Evolutionary conservation across 2,329 filamentous ascomycete species (phyloP), one percentile per base, ranked within the genome.

Genomic region (Xylaria sp.): DNA sequence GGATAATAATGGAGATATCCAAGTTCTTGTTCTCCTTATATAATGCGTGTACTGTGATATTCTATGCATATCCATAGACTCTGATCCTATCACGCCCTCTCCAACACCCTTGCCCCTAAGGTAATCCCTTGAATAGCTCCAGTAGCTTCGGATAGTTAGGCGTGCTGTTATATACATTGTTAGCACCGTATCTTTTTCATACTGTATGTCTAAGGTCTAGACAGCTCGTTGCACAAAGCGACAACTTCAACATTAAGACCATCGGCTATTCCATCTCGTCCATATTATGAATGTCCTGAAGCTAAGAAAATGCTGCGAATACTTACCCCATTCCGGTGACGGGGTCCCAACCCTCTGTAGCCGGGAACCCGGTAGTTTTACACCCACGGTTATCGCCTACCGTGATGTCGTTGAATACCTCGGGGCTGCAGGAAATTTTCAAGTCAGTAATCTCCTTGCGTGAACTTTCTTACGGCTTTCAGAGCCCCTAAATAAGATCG

Each of bases 341-440:
- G 1, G 79, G 79, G 69, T 81, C 79, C 79, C 79, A 81, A 1
- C 81, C 80, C 22, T 78, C 77, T 2, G 78, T 78, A 38, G 79
- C 80, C 31, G 77, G 77, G 50, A 84, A 83, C 22, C 82, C 82
- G 1, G 77, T 77, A 1, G 79, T 78, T 20, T 73, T 73, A 31
- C 79, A 81, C 10, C 74, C 77, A 0, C 75, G 74, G 50, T 81
- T 81, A 47, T 74, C 77, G 0, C 82, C 82, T 1, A 66, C 71
- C 0, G 76, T 80, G 64, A 84, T 73, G 67, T 82, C 79, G 0
- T 76, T 79, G 64, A 79, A 77, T 2, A 77, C 79, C 20, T 79
- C 74, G 0, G 78, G 77, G 62, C 63, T 65, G 31, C 1, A 13
- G n/a, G 5, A 11, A n/a, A 7, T 20, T 11, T n/a, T 44, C 15